A percentile compares a stretch with the other conserved stretches of the same genome.
Conservation (phyloP, 495 filamentous ascomycete genomes). For the Cercophora newfieldiana region DNA sequence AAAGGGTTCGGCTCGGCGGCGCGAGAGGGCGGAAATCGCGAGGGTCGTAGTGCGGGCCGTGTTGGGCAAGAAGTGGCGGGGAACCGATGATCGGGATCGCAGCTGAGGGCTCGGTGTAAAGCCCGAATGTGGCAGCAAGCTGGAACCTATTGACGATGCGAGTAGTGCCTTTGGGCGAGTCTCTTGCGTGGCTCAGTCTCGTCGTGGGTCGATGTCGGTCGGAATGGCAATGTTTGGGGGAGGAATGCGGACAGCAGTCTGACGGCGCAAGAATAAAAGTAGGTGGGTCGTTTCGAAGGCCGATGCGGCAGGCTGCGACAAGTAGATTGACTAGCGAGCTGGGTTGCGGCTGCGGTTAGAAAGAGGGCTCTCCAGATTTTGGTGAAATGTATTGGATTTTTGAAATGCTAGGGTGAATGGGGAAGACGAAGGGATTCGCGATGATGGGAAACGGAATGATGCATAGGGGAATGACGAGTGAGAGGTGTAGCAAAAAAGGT, state of each 20-base stretch:
- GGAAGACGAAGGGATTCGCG: neutral
- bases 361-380: constrained; percentile 2
- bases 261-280: constrained; percentile 27
- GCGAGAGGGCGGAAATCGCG: constrained; percentile 31
- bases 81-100: constrained; percentile 16
- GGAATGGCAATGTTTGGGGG: constrained; percentile 23
- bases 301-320: constrained; percentile 29
- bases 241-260: constrained; percentile 28
- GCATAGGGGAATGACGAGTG: constrained; percentile 17
- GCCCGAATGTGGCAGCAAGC: constrained; percentile 17
- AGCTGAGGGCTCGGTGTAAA: constrained; percentile 25
- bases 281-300: constrained; percentile 22
- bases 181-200: constrained; percentile 14
- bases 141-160: constrained; percentile 19
- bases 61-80: constrained; percentile 47
- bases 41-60: constrained; percentile 41
- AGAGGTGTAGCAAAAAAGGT: constrained; percentile 7
- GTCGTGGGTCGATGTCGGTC: constrained; percentile 19
- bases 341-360: constrained; percentile 21
- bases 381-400: constrained; percentile 2
- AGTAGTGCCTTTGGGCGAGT: neutral
- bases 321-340: constrained; percentile 19
- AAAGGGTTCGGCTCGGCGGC: constrained; percentile 25
- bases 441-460: neutral
- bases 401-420: constrained; percentile 1